A percentile compares a stretch with the other conserved stretches of the same genome.
Evolutionary conservation across 2,329 filamentous ascomycete species (phyloP).

Genomic region (Cercospora sesami): DNA sequence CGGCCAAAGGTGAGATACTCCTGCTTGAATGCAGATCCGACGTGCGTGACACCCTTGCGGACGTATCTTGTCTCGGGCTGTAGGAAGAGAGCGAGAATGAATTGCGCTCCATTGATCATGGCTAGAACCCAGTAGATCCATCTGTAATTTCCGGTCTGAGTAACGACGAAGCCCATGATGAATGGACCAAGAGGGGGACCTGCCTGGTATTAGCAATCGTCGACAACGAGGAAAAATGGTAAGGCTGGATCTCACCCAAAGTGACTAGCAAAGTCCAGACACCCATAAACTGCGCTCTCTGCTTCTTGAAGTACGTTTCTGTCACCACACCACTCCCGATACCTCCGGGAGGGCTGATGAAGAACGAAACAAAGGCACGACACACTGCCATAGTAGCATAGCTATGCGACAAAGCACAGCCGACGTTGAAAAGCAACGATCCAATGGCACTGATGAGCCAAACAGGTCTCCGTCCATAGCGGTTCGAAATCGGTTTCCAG

Average conservation of each 20-base stretch:
- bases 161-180: conserved; percentile 49
- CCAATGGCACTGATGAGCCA: conserved; percentile 54
- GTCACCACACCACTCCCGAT: conserved; percentile 60
- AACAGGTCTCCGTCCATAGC: conserved; percentile 56
- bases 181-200: conserved; percentile 46
- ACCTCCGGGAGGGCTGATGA: conserved; percentile 56
- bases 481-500: conserved; percentile 58
- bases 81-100: conserved; percentile 58
- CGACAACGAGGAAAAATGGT: neutral
- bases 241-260: conserved; percentile 38
- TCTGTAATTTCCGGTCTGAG: conserved; percentile 52
- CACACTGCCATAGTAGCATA: conserved; percentile 55
- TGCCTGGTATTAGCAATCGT: neutral
- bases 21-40: conserved; percentile 46
- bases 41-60: conserved; percentile 41
- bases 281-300: conserved; percentile 57
- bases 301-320: conserved; percentile 59
- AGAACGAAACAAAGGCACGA: conserved; percentile 56
- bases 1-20: conserved; percentile 50
- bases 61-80: conserved; percentile 59
- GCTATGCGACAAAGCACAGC: conserved; percentile 52
- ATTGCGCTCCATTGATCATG: conserved; percentile 58
- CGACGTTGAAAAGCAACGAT: conserved; percentile 54
- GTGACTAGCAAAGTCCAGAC: conserved; percentile 58
- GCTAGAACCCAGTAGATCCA: conserved; percentile 62